Evolutionary conservation across 345 rosid genomes (phyloP), one percentile per base, ranked within the genome.

Genomic region (Moringa oleifera): DNA sequence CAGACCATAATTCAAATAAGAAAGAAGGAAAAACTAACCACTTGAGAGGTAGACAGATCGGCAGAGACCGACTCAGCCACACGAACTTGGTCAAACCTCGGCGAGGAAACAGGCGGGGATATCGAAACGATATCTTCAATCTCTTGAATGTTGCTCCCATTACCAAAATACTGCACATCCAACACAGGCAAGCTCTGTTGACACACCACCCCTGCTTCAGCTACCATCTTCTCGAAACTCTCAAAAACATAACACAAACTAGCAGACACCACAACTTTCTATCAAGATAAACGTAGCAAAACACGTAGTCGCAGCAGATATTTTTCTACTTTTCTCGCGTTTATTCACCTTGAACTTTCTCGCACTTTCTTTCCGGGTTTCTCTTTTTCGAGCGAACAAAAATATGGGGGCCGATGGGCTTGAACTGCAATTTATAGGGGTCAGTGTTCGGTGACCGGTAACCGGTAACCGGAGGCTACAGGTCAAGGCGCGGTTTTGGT

Each of bases 381-480:
- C 18, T 33, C 28, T 18, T 55, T 63, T 18, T 53, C 61, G 58
- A 61, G n/a, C 4, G 55, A 67, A 64, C 75, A 53, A 60, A 63
- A 64, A 54, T 15, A 54, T 51, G 18, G 67, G 0, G 18, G 24
- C 49, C 0, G 21, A 47, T 24, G 64, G 54, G 53, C 51, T 33
- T 68, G 65, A 41, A 52, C 57, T 33, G 16, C 0, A 4, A 57
- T 68, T 20, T 79, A 75, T 70, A 61, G n/a, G 0, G 47, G 61
- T 33, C 53, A 49, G 45, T 31, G n/a, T 15, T 49, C 25, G 60
- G 50, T 41, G 63, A 77, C 68, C 45, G 72, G 72, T 55, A 46
- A 77, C 81, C 80, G 79, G 82, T 57, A n/a, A n/a, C n/a, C n/a
- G n/a, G n/a, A n/a, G 55, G 73, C 75, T 46, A 28, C 79, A 45